Evolutionary conservation across 495 filamentous ascomycete genomes (phyloP), one percentile per base, ranked within the genome.

Genomic region (Penicillium malachiteum): DNA sequence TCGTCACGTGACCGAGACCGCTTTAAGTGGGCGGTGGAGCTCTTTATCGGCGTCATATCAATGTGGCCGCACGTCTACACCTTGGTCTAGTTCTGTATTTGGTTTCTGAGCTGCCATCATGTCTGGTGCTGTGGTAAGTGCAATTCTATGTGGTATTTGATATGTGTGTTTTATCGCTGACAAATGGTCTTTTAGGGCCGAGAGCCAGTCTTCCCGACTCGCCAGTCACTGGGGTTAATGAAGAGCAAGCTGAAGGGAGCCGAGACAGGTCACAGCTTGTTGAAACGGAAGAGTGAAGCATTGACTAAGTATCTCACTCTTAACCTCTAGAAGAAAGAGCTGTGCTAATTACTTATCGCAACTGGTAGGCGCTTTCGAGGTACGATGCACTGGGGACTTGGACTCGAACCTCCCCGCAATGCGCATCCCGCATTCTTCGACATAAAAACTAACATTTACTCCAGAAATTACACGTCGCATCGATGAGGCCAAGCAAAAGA

Each of bases 401-500:
- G 31, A 9, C 33, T 37, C 46, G 41, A 60, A 32, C 55, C 65
- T 64, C 64, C 43, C 43, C 43, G 43, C 43, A 46, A 31, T 26
- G 21, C 43, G 43, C 43, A 46, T 46, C 31, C 43, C 68, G 55
- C 60, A 59, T 52, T 60, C 52, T 49, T 52, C 50, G 21, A 26
- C 4, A 26, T 26, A 35, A 48, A 37, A 47, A 61, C 70, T 75
- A 60, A 78, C 30, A 18, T 42, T 44, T 32, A 35, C 40, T 30
- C n/a, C 51, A 89, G 94, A 98, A 67, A 99, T 99, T 64, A 97
- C 94, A 50, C 82, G 87, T 55, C 90, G 94, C 53, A 97, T 99
- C 74, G 94, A 97, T 77, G 93, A 97, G 71, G 94, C 94, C 30
- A 99, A 99, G 75, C 91, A 91, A 58, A 99, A 99, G 79, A 99